A percentile compares a stretch with the other conserved stretches of the same genome.
Evolutionary conservation across 169 alveolate genomes (phyloP).

Genomic region (Pseudocohnilembus persalinus): DNA sequence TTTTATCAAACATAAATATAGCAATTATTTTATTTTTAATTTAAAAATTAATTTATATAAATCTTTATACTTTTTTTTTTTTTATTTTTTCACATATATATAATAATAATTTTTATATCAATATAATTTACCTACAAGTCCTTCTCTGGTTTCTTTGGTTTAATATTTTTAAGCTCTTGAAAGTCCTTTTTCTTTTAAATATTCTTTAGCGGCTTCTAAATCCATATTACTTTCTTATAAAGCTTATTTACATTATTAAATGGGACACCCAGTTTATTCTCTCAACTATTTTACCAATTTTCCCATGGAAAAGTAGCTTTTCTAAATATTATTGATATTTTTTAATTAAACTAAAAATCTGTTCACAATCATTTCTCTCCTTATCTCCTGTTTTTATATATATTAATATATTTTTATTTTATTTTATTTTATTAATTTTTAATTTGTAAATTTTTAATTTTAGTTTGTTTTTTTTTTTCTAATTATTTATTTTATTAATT

Average conservation of each 20-base stretch:
- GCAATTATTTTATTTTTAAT: not conserved
- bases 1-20: not conserved
- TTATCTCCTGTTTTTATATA: too few relatives aligned
- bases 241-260: constrained; percentile 51
- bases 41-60: not conserved
- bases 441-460: too few relatives aligned
- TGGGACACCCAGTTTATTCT: constrained; percentile 55
- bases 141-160: constrained; percentile 50
- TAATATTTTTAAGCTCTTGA: constrained; percentile 46
- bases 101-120: constrained; percentile 3
- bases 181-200: constrained; percentile 50
- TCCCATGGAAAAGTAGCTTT: not conserved
- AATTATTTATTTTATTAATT: too few relatives aligned
- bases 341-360: too few relatives aligned
- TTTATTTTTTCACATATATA: not conserved
- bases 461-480: too few relatives aligned
- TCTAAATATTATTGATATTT: too few relatives aligned
- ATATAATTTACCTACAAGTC: constrained; percentile 44
- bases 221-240: constrained; percentile 47
- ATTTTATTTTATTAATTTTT: too few relatives aligned
- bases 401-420: too few relatives aligned
- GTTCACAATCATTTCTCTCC: too few relatives aligned
- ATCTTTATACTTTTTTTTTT: not conserved
- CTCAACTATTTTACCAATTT: constrained; percentile 12
- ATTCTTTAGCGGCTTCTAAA: constrained; percentile 52